Percentiles rank a stretch among this genome's conserved stretches.
These are phyloP conservation scores for Ploettnerulaceae sp. DNA, from an alignment of 2,329 filamentous ascomycete genomes.

Conservation along the genomic window DNA sequence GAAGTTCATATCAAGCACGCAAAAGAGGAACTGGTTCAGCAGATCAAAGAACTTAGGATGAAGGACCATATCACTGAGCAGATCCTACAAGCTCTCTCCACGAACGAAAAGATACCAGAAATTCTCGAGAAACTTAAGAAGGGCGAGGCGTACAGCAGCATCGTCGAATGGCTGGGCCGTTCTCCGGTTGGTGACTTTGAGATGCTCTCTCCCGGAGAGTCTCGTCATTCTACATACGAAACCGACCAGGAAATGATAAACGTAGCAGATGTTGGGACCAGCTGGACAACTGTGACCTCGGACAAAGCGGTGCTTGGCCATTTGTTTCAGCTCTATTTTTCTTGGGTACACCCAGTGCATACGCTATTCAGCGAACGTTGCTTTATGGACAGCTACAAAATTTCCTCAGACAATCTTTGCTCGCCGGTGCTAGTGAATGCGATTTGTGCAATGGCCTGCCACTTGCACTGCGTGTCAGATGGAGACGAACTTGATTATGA, in stretches of 20 bases:
- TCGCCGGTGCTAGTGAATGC: conserved; percentile 32
- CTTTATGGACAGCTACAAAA: conserved; percentile 29
- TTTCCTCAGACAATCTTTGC: conserved; percentile 25
- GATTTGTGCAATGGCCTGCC: conserved; percentile 34
- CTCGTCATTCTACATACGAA: conserved; percentile 27
- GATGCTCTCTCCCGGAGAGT: conserved; percentile 24
- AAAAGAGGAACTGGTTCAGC: conserved; percentile 33
- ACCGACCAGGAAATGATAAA: conserved; percentile 29
- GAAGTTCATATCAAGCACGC: conserved; percentile 35
- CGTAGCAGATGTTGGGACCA: conserved; percentile 1
- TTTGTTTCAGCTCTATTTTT: conserved; percentile 34
- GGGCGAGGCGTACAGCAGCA: conserved; percentile 29
- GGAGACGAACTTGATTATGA: conserved; percentile 27
- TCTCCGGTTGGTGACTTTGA: conserved; percentile 22
- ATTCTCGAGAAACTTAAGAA: conserved; percentile 31
- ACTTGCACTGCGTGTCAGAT: conserved; percentile 25
- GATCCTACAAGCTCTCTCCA: conserved; percentile 30
- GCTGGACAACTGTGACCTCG: conserved; percentile 31
- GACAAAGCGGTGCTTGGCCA: conserved; percentile 29
- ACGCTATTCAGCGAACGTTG: conserved; percentile 32
- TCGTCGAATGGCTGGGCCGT: conserved; percentile 30
- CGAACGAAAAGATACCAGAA: conserved; percentile 29
- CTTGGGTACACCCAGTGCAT: conserved; percentile 35
- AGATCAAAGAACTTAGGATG: conserved; percentile 31
- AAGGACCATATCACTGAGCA: conserved; percentile 30